phyloP scores from a whole-genome alignment of 2,329 filamentous ascomycete species.

The Thelonectria discophora region DNA sequence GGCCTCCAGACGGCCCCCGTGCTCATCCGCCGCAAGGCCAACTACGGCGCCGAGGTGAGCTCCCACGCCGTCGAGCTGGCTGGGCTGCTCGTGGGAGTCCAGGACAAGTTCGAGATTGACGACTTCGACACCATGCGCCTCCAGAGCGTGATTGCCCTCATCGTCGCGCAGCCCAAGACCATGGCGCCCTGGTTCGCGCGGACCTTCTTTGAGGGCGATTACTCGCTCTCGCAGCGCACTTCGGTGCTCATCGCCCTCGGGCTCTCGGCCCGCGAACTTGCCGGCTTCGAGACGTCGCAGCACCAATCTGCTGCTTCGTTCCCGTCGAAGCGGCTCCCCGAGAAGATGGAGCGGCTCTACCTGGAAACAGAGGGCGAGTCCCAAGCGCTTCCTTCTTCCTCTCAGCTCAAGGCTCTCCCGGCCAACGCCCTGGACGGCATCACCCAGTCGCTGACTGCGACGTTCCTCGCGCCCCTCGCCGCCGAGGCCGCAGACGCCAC shows the following conservation, averaged over 20 bases:
- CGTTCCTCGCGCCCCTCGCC: slow-evolving; percentile 83
- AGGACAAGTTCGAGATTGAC: slow-evolving; percentile 85
- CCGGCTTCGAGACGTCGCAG: slow-evolving; percentile 73
- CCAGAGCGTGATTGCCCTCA: slow-evolving; percentile 82
- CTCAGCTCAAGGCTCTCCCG: slow-evolving; percentile 60
- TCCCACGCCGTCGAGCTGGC: slow-evolving; percentile 87
- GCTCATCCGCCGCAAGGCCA: slow-evolving; percentile 87
- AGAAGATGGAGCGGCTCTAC: slow-evolving; percentile 78
- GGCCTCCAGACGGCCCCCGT: slow-evolving; percentile 79
- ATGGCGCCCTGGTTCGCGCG: slow-evolving; percentile 87
- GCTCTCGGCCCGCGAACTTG: slow-evolving; percentile 82
- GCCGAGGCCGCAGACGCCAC: slow-evolving; percentile 81
- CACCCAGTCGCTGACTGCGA: slow-evolving; percentile 71
- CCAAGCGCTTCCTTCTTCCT: slow-evolving; percentile 39
- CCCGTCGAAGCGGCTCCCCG: slow-evolving; percentile 81
- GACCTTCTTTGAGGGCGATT: slow-evolving; percentile 91
- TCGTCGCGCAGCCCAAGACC: slow-evolving; percentile 76
- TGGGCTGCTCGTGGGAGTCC: slow-evolving; percentile 77
- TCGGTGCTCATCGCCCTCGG: slow-evolving; percentile 84
- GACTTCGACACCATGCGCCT: slow-evolving; percentile 79
- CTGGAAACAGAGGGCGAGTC: slow-evolving; percentile 46
- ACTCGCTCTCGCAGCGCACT: slow-evolving; percentile 85
- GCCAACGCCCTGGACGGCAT: slow-evolving; percentile 73
- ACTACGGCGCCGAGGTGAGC: slow-evolving; percentile 86
- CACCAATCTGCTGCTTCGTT: slow-evolving; percentile 66